A percentile compares a stretch with the other conserved stretches of the same genome.
phyloP scores from a whole-genome alignment of 2,329 filamentous ascomycete genomes.

The Bipolaris zeicola region DNA sequence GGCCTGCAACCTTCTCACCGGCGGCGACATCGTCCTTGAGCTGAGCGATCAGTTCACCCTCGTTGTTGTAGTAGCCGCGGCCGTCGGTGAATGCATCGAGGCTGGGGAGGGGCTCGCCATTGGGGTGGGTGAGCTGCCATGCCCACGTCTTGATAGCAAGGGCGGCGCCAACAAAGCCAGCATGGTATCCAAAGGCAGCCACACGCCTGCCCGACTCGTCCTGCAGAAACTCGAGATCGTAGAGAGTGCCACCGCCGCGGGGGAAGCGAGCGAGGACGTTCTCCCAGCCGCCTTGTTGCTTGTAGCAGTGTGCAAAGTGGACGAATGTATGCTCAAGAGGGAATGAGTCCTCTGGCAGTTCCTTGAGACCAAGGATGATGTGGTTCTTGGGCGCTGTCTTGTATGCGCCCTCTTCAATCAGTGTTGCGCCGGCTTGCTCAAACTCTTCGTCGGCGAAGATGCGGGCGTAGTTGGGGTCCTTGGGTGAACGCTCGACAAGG shows the following conservation, averaged over 20 bases:
- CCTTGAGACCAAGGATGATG: conserved; percentile 52
- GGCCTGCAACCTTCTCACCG: conserved; percentile 70
- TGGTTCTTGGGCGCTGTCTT: conserved; percentile 45
- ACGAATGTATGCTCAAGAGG: conserved; percentile 50
- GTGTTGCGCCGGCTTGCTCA: conserved; percentile 45
- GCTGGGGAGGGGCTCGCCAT: conserved; percentile 68
- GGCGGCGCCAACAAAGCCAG: conserved; percentile 55
- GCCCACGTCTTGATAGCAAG: conserved; percentile 69
- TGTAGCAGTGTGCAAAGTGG: conserved; percentile 53
- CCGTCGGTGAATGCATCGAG: conserved; percentile 60
- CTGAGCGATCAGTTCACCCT: conserved; percentile 72
- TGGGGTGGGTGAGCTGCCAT: conserved; percentile 75
- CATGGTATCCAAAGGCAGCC: conserved; percentile 68
- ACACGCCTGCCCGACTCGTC: conserved; percentile 74
- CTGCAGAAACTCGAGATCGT: conserved; percentile 86
- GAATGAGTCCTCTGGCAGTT: conserved; percentile 48
- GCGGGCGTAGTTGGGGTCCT: conserved; percentile 45
- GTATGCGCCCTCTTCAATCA: conserved; percentile 48
- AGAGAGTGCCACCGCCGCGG: conserved; percentile 74
- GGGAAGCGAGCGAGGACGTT: conserved; percentile 79
- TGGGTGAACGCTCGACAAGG: conserved; percentile 48
- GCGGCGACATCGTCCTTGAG: conserved; percentile 73
- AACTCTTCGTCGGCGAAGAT: conserved; percentile 52
- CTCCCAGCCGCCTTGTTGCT: conserved; percentile 65
- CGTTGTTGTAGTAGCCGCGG: conserved; percentile 70